Evolutionary conservation across 495 filamentous ascomycete species (phyloP).

Genomic region (Endocarpon pusillum): DNA sequence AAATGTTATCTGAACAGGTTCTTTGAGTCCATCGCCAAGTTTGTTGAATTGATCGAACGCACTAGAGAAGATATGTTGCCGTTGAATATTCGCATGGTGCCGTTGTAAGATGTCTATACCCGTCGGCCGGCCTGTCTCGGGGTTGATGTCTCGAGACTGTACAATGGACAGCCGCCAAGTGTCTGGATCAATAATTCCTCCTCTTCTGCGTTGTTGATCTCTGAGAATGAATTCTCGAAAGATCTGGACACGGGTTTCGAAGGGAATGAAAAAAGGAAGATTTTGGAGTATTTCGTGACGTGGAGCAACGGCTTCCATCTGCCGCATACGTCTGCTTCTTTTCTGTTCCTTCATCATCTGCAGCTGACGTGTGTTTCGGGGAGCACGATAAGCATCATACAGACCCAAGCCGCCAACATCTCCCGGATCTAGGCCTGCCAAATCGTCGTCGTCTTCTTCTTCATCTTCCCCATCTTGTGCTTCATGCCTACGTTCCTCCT

Average conservation of each 20-base stretch:
- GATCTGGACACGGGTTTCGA: constrained; percentile 78
- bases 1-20: constrained; percentile 95
- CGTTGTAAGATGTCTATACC: constrained; percentile 36
- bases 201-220: constrained; percentile 62
- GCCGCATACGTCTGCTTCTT: constrained; percentile 43
- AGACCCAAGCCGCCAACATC: constrained; percentile 5
- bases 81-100: constrained; percentile 66
- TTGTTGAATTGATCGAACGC: constrained; percentile 72
- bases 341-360: constrained; percentile 40
- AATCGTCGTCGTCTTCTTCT: constrained; percentile 27
- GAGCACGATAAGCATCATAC: constrained; percentile 3
- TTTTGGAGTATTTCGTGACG: constrained; percentile 81
- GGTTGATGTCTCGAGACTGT: no score
- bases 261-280: constrained; percentile 95
- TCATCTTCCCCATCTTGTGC: constrained; percentile 39
- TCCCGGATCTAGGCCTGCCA: constrained; percentile 11
- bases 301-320: constrained; percentile 61
- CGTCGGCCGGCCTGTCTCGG: constrained; percentile 12
- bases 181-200: constrained; percentile 63
- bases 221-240: constrained; percentile 80
- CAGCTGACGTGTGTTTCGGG: constrained; percentile 16
- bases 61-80: constrained; percentile 71
- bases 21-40: constrained; percentile 70
- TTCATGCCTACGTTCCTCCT: constrained; percentile 67
- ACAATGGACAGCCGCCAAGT: constrained; percentile 53